Evolutionary conservation across 805 yeast species (phyloP).

Genomic region (Candida hungchunana): DNA sequence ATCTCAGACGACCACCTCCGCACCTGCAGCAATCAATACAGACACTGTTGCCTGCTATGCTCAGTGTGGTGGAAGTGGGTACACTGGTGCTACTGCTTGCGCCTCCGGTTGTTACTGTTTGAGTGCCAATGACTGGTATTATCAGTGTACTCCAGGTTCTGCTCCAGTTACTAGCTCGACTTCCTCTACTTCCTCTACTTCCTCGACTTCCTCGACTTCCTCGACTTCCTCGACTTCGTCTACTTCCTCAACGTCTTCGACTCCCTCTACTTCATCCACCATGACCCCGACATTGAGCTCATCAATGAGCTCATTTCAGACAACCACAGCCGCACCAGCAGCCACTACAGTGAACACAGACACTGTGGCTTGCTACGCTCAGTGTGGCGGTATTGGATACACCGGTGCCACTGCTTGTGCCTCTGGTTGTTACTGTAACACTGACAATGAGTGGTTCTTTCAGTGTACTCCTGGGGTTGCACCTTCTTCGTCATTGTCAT

Average conservation of each 20-base stretch:
- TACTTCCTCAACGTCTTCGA: neutral
- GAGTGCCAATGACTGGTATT: constrained; percentile 13
- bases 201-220: neutral
- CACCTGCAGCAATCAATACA: constrained; percentile 1
- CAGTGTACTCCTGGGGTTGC: constrained; percentile 21
- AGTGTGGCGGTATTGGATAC: constrained; percentile 18
- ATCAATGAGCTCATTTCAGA: no score
- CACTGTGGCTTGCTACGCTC: constrained; percentile 6
- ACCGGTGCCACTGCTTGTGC: constrained; percentile 13
- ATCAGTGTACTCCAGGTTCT: constrained; percentile 20
- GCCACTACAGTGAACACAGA: constrained; percentile 1
- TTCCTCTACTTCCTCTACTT: constrained; percentile 1
- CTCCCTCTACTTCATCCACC: neutral
- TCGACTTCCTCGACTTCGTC: constrained; percentile 1
- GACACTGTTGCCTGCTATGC: constrained; percentile 5
- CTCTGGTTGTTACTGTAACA: constrained; percentile 9
- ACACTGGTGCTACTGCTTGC: constrained; percentile 12
- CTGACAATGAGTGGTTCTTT: constrained; percentile 13
- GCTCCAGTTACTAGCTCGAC: constrained; percentile 5
- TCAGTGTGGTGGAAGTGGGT: constrained; percentile 18
- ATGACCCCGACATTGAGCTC: no score
- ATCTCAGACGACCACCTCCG: no score
- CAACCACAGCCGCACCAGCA: no score
- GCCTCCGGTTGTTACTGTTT: constrained; percentile 10
- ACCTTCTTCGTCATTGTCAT: no score